phyloP scores from a whole-genome alignment of 1,284 basidiomycete species.

The Papiliotrema fonsecae region DNA sequence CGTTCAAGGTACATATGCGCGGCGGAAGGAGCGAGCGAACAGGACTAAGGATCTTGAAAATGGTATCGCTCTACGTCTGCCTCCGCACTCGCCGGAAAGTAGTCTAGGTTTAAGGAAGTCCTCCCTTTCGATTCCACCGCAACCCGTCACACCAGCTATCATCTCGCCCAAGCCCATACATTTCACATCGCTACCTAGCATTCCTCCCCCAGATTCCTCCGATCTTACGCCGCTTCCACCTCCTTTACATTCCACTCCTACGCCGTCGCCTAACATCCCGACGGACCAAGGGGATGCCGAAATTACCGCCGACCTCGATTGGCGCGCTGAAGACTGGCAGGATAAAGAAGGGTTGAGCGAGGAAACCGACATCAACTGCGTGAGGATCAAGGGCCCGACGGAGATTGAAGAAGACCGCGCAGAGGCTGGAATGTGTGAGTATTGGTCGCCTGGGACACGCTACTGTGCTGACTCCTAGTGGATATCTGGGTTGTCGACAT shows the following conservation, averaged over 20 bases:
- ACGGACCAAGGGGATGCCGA: constrained; percentile 13
- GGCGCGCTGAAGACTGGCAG: constrained; percentile 19
- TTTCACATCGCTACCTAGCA: constrained; percentile 1
- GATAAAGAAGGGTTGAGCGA: constrained; percentile 10
- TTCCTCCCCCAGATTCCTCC: constrained; percentile 10
- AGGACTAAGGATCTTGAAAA: not conserved
- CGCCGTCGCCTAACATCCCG: constrained; percentile 7
- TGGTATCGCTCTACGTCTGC: no score
- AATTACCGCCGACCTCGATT: constrained; percentile 27
- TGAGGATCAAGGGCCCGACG: constrained; percentile 29
- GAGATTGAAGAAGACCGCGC: constrained; percentile 36
- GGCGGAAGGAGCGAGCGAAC: not conserved
- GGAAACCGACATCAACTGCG: constrained; percentile 17
- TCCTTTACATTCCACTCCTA: constrained; percentile 26
- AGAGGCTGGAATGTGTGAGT: constrained; percentile 29
- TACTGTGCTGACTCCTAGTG: constrained; percentile 45
- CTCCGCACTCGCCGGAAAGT: no score
- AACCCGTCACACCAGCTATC: not conserved
- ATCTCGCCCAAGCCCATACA: constrained; percentile 10
- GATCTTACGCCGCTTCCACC: constrained; percentile 18
- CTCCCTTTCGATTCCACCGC: no score
- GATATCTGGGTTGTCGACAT: constrained; percentile 82
- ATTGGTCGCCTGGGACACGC: constrained; percentile 8
- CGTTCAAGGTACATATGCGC: not conserved
- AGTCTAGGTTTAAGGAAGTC: no score